These are phyloP conservation scores for Yamadazyma buinensis DNA, from an alignment of 1,139 yeast genomes.

Conservation along the genomic window DNA sequence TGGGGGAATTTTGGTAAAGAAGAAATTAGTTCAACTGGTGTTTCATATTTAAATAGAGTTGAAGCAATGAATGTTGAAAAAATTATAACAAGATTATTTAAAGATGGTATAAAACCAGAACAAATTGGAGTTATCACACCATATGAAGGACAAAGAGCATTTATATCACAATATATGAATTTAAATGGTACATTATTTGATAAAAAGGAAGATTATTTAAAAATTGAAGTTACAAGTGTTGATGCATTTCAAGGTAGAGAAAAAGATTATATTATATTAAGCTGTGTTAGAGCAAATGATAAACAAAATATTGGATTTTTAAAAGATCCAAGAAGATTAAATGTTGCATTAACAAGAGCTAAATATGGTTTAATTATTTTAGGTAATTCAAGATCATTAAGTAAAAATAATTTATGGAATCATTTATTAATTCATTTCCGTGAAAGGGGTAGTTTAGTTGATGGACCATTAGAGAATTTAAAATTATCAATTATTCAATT, in stretches of 20 bases:
- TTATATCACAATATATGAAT: conserved; percentile 73
- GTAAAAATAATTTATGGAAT: conserved; percentile 75
- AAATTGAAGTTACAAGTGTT: conserved; percentile 86
- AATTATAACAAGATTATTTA: conserved; percentile 67
- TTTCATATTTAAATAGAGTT: conserved; percentile 79
- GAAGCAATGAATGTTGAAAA: conserved; percentile 92
- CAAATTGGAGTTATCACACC: conserved; percentile 95
- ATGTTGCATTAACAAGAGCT: conserved; percentile 91
- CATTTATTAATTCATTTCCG: conserved; percentile 73
- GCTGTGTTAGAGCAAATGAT: conserved; percentile 91
- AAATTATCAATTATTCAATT: conserved; percentile 70
- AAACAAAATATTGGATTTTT: conserved; percentile 81
- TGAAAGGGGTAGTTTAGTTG: conserved; percentile 84
- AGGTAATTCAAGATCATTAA: conserved; percentile 80
- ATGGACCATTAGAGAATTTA: conserved; percentile 82
- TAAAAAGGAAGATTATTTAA: conserved; percentile 55
- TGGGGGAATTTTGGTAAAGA: conserved; percentile 92
- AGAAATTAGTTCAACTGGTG: conserved; percentile 80
- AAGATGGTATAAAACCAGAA: conserved; percentile 73
- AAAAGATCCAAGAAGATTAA: conserved; percentile 84
- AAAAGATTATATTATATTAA: conserved; percentile 81
- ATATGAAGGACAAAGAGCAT: conserved; percentile 91
- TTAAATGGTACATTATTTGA: conserved; percentile 64
- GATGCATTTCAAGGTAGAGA: conserved; percentile 98
- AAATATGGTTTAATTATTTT: conserved; percentile 77